These are phyloP conservation scores for Ganoderma sinense DNA, from an alignment of 1,284 basidiomycete genomes.

Conservation along the genomic window DNA sequence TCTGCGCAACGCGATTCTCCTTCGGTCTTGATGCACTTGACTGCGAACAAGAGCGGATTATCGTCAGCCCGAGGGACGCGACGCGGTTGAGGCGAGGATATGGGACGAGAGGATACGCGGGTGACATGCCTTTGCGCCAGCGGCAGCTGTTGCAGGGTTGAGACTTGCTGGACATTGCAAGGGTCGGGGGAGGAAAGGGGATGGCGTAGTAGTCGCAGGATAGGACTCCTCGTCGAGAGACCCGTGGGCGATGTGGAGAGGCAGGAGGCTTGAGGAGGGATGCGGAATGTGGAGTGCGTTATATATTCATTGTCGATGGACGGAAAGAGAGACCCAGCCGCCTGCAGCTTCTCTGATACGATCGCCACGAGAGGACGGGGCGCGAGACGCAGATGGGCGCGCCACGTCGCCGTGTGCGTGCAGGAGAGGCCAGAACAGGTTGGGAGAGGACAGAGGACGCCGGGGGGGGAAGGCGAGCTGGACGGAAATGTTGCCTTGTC, in stretches of 20 bases:
- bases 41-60: constrained; percentile 5
- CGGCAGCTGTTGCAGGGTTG: constrained; percentile 15
- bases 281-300: not conserved
- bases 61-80: not conserved
- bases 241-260: not conserved
- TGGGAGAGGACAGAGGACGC: not conserved
- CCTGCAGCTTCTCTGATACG: constrained; percentile 19
- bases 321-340: not conserved
- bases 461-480: not conserved
- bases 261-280: not conserved
- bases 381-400: not conserved
- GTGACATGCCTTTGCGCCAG: constrained; percentile 18
- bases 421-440: not conserved
- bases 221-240: not conserved
- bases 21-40: constrained; percentile 18
- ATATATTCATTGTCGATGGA: constrained; percentile 11
- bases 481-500: not conserved
- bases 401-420: not conserved
- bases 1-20: constrained; percentile 14
- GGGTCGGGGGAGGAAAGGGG: not conserved
- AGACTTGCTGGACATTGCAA: not conserved
- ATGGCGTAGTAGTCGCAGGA: not conserved
- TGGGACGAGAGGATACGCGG: not conserved
- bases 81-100: no score
- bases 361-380: constrained; percentile 6